Percentiles rank a stretch among this genome's conserved stretches.
phyloP scores from a whole-genome alignment of 2,329 filamentous ascomycete species.

The Fusarium protoensiforme region DNA sequence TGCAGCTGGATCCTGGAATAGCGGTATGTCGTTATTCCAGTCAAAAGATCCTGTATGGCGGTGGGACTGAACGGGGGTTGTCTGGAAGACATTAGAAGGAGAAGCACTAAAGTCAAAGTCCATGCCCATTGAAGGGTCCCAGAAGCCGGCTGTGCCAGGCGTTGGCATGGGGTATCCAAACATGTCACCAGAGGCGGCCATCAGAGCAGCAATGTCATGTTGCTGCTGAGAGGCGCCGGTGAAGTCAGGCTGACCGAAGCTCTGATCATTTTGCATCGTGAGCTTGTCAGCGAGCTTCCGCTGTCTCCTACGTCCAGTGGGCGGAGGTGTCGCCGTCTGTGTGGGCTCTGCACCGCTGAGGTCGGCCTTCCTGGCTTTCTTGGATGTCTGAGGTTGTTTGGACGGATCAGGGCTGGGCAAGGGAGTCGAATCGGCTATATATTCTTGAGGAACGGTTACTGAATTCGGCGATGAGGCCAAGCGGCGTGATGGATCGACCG shows the following conservation, averaged over 20 bases:
- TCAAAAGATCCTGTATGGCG: conserved; percentile 64
- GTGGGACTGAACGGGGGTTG: conserved; percentile 48
- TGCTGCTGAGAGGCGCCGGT: conserved; percentile 57
- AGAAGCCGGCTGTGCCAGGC: conserved; percentile 65
- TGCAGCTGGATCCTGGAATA: conserved; percentile 61
- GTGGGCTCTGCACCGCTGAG: conserved; percentile 50
- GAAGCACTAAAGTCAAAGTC: conserved; percentile 67
- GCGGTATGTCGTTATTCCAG: conserved; percentile 66
- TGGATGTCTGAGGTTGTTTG: conserved; percentile 48
- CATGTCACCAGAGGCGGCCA: conserved; percentile 63
- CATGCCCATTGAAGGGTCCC: conserved; percentile 70
- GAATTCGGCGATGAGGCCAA: conserved; percentile 68
- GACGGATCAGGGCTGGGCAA: conserved; percentile 43
- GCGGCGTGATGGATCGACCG: conserved; percentile 68
- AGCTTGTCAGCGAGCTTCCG: conserved; percentile 66
- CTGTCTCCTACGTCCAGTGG: conserved; percentile 65
- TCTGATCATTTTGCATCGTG: conserved; percentile 69
- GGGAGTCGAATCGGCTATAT: conserved; percentile 43
- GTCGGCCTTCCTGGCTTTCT: conserved; percentile 59
- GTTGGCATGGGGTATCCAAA: conserved; percentile 72
- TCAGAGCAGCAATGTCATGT: conserved; percentile 60
- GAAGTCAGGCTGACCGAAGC: conserved; percentile 64
- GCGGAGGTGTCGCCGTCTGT: conserved; percentile 70
- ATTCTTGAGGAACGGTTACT: conserved; percentile 47
- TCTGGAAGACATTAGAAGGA: conserved; percentile 56